Conservation (phyloP, 1,284 basidiomycete species). For the Cryptococcus neoformans region DNA sequence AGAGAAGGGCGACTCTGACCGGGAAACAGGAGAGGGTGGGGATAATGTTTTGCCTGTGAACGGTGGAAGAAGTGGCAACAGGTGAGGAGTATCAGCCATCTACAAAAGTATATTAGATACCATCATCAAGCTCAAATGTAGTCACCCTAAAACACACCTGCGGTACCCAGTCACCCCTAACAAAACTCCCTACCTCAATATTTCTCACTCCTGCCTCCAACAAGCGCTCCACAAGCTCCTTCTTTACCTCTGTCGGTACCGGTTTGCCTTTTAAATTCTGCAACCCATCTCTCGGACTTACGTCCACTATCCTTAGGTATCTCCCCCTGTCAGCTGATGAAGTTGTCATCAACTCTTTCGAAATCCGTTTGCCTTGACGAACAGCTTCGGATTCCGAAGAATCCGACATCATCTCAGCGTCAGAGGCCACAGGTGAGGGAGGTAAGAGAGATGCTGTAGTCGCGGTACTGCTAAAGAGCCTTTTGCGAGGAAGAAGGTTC, state of each 20-base stretch:
- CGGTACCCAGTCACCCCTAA: constrained; percentile 90
- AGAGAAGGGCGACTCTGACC: constrained; percentile 34
- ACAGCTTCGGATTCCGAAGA: background rate
- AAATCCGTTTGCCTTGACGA: constrained; percentile 7
- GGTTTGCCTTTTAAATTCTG: constrained; percentile 77
- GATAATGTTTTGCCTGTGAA: constrained; percentile 6
- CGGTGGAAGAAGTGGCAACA: constrained; percentile 28
- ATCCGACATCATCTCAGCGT: background rate
- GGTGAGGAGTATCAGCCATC: constrained; percentile 80
- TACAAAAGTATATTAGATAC: constrained; percentile 37
- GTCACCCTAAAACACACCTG: constrained; percentile 58
- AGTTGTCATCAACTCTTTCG: constrained; percentile 8
- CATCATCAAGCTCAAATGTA: background rate
- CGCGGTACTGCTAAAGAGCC: background rate
- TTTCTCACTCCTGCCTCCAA: constrained; percentile 64
- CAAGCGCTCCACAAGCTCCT: constrained; percentile 75
- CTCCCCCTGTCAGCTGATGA: constrained; percentile 4
- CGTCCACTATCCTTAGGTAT: constrained; percentile 69
- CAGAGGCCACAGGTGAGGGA: background rate
- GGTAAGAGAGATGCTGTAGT: background rate
- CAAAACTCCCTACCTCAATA: constrained; percentile 89
- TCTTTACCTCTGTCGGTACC: constrained; percentile 71
- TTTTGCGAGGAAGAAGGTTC: background rate
- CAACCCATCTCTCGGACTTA: constrained; percentile 86
- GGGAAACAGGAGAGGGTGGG: constrained; percentile 8